These are phyloP conservation scores for Nitzschia sp. DNA, from an alignment of 108 stramenopile species.

Conservation along the genomic window DNA sequence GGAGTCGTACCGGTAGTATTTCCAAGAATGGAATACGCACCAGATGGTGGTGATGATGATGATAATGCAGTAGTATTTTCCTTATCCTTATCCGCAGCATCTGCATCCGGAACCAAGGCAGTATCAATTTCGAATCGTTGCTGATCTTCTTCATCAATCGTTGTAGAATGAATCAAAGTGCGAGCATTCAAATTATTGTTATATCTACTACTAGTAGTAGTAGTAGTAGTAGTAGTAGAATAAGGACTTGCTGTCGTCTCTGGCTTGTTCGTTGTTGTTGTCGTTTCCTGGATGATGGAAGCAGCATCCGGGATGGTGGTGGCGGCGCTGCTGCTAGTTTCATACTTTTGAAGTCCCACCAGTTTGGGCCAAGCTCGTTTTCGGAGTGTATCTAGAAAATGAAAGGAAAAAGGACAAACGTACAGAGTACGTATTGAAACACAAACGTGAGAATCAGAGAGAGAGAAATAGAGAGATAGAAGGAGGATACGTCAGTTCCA, in stretches of 20 bases:
- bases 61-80: neutral
- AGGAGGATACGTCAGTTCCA: too few relatives aligned
- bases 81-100: too few relatives aligned
- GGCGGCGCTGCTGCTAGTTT: neutral
- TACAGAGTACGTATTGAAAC: too few relatives aligned
- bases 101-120: neutral
- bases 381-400: slow-evolving; percentile 64
- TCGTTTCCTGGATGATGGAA: neutral
- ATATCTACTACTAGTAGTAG: too few relatives aligned
- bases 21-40: too few relatives aligned
- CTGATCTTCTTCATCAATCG: too few relatives aligned
- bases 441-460: too few relatives aligned
- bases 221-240: neutral
- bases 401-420: neutral
- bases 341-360: slow-evolving; percentile 51
- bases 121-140: slow-evolving; percentile 32
- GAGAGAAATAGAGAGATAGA: too few relatives aligned
- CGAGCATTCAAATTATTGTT: slow-evolving; percentile 7
- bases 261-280: too few relatives aligned
- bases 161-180: too few relatives aligned
- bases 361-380: slow-evolving; percentile 87
- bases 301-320: neutral
- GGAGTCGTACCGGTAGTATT: neutral
- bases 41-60: too few relatives aligned
- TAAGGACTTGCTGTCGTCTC: neutral